Conservation (phyloP, 2,329 filamentous ascomycete species). For the Stachybotrys elegans region DNA sequence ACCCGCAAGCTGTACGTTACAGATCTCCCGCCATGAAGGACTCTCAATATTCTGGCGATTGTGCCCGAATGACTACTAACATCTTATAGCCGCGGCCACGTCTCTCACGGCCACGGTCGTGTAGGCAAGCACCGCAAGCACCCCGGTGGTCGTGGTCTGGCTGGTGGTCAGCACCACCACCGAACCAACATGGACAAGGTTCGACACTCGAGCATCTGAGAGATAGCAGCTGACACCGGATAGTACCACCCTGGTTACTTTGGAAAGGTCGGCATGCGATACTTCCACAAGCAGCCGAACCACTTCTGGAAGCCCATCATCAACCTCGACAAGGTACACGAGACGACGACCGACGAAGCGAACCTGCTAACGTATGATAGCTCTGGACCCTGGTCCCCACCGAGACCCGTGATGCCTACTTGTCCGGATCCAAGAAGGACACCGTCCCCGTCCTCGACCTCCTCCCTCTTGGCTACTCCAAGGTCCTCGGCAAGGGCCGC, state of each 20-base stretch:
- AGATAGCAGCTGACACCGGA: constrained; percentile 6
- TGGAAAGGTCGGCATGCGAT: constrained; percentile 91
- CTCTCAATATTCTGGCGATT: too few species aligned
- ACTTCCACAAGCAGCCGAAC: constrained; percentile 95
- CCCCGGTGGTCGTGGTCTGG: constrained; percentile 76
- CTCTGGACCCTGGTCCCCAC: constrained; percentile 92
- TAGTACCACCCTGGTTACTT: constrained; percentile 99
- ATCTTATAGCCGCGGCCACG: constrained; percentile 77
- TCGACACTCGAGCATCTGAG: constrained; percentile 46
- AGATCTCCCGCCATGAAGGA: too few species aligned
- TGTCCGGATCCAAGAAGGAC: constrained; percentile 73
- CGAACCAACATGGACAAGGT: constrained; percentile 63
- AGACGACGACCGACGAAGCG: not conserved
- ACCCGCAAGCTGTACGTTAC: constrained; percentile 71
- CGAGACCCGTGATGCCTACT: constrained; percentile 91
- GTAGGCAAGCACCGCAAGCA: constrained; percentile 98
- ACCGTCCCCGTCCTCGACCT: constrained; percentile 98
- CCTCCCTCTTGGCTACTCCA: constrained; percentile 94
- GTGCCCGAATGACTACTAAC: constrained; percentile 12
- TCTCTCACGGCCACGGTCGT: constrained; percentile 97
- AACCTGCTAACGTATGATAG: constrained; percentile 41
- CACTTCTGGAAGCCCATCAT: constrained; percentile 98
- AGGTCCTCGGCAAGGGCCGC: constrained; percentile 97
- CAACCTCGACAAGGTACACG: constrained; percentile 92
- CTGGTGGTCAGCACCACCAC: constrained; percentile 95